These are phyloP conservation scores for Tephrocybe sp. DNA, from an alignment of 768 basidiomycete genomes.

Conservation along the genomic window DNA sequence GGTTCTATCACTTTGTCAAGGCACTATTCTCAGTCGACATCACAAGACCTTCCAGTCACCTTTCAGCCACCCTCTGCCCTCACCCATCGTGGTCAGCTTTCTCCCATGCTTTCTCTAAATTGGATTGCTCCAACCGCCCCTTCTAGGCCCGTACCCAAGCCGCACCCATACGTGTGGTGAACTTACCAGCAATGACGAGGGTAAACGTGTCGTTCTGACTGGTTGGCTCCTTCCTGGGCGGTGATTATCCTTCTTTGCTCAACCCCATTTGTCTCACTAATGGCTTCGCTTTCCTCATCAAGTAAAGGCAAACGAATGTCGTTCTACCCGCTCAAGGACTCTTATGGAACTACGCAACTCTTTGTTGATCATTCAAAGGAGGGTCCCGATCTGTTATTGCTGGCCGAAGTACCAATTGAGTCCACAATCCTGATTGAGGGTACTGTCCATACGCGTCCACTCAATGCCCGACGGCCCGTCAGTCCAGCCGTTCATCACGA, in stretches of 20 bases:
- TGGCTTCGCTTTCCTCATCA: conserved; percentile 34
- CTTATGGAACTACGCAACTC: conserved; percentile 77
- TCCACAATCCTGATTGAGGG: conserved; percentile 80
- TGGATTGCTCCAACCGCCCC: conserved; percentile 19
- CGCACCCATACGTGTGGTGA: conserved; percentile 68
- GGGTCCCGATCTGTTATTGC: conserved; percentile 33
- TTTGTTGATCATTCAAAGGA: conserved; percentile 51
- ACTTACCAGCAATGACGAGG: conserved; percentile 52
- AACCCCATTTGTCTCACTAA: conserved; percentile 31
- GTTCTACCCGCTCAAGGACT: conserved; percentile 86
- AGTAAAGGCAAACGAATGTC: conserved; percentile 75
- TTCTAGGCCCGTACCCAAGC: conserved; percentile 54
- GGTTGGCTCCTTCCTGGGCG: conserved; percentile 85
- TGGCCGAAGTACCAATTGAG: conserved; percentile 71
- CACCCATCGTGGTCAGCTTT: conserved; percentile 37
- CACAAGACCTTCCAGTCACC: conserved; percentile 18
- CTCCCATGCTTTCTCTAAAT: conserved; percentile 16
- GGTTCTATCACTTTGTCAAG: conserved; percentile 8
- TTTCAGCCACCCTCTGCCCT: conserved; percentile 11
- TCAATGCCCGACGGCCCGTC: conserved; percentile 60
- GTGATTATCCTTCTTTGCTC: conserved; percentile 45
- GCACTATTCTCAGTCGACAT: conserved; percentile 21
- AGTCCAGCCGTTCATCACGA: conserved; percentile 28
- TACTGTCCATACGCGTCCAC: conserved; percentile 62
- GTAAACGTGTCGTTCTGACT: conserved; percentile 63